A percentile compares a stretch with the other conserved stretches of the same genome.
Conservation (phyloP, 192 early-diverging fungal genomes). For the Gryganskiella cystojenkinii region DNA sequence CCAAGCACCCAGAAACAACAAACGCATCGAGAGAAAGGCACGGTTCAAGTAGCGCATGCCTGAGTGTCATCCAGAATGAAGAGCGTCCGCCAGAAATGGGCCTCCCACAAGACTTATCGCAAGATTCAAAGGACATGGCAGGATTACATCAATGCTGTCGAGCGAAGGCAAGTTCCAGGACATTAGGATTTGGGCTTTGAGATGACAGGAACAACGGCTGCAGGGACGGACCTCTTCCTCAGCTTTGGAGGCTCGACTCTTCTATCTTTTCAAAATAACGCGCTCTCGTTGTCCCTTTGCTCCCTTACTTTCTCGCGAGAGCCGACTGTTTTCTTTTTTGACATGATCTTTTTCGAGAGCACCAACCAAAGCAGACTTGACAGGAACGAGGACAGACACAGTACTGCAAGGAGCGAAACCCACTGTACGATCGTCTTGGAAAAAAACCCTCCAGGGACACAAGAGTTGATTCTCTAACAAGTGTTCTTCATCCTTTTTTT, state of each 20-base stretch:
- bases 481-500: background rate
- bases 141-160: slow-evolving; percentile 38
- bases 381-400: too few species aligned
- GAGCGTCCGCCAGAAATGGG: slow-evolving; percentile 58
- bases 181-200: too few species aligned
- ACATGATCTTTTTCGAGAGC: background rate
- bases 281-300: background rate
- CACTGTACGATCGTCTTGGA: too few species aligned
- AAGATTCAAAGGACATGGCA: slow-evolving; percentile 51
- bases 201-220: too few species aligned
- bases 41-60: slow-evolving; percentile 29
- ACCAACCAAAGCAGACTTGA: background rate
- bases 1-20: background rate
- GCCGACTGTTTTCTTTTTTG: slow-evolving; percentile 2
- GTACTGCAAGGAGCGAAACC: too few species aligned
- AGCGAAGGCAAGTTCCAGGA: slow-evolving; percentile 43
- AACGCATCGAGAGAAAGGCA: background rate
- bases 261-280: background rate
- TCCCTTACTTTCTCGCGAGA: background rate
- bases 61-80: slow-evolving; percentile 42
- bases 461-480: too few species aligned
- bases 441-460: too few species aligned
- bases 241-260: too few species aligned
- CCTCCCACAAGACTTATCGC: slow-evolving; percentile 54
- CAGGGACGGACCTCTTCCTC: too few species aligned